These are phyloP conservation scores for Tuber aestivum DNA, from an alignment of 495 filamentous ascomycete genomes.

Conservation along the genomic window DNA sequence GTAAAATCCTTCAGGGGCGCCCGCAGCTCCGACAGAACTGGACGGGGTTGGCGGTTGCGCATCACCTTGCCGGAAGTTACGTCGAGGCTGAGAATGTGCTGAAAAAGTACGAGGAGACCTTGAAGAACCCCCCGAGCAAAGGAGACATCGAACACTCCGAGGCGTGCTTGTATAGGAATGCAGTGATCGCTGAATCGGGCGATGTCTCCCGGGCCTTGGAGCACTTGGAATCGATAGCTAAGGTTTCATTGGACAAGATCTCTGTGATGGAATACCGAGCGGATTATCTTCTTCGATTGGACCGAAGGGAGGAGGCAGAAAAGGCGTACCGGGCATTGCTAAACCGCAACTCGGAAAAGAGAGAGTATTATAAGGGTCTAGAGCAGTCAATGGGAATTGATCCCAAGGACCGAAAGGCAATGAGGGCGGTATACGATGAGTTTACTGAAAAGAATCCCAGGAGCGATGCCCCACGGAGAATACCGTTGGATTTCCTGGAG, in stretches of 20 bases:
- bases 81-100: conserved; percentile 83
- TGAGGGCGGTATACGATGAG: conserved; percentile 66
- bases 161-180: conserved; percentile 90
- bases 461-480: conserved; percentile 74
- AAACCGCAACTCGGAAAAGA: conserved; percentile 80
- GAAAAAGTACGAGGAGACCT: conserved; percentile 82
- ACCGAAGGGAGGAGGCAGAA: conserved; percentile 70
- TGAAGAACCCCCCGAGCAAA: conserved; percentile 68
- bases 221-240: conserved; percentile 70
- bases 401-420: conserved; percentile 54
- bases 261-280: conserved; percentile 87
- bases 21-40: conserved; percentile 81
- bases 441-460: conserved; percentile 74
- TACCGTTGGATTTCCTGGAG: conserved; percentile 84
- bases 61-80: conserved; percentile 81
- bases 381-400: conserved; percentile 61
- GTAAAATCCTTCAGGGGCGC: conserved; percentile 72
- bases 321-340: conserved; percentile 73
- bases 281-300: conserved; percentile 74
- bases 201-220: conserved; percentile 75
- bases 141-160: conserved; percentile 92
- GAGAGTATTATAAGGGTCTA: conserved; percentile 76
- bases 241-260: conserved; percentile 73
- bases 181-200: conserved; percentile 81
- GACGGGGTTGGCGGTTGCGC: conserved; percentile 88